These are phyloP conservation scores for Aspergillus ibericus DNA, from an alignment of 2,329 filamentous ascomycete species.

Conservation along the genomic window DNA sequence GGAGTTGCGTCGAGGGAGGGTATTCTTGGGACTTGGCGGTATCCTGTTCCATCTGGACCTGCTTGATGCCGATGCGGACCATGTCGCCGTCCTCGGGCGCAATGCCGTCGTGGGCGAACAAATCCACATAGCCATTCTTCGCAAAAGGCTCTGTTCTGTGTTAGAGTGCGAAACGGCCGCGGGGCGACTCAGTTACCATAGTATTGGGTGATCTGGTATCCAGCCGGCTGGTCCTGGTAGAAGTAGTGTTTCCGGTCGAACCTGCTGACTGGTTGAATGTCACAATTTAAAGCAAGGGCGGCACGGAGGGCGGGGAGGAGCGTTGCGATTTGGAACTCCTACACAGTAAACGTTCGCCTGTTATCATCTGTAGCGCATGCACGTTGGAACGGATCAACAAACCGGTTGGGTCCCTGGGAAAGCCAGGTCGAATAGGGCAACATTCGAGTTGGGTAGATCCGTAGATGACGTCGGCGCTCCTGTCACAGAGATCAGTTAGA, in stretches of 20 bases:
- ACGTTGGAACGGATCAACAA: constrained; percentile 17
- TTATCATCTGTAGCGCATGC: background rate
- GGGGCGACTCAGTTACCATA: constrained; percentile 54
- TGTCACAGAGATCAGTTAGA: constrained; percentile 19
- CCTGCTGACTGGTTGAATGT: constrained; percentile 71
- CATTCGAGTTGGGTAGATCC: constrained; percentile 77
- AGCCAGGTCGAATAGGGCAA: constrained; percentile 83
- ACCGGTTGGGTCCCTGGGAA: constrained; percentile 85
- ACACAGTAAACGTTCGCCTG: constrained; percentile 6
- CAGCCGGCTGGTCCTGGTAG: constrained; percentile 94
- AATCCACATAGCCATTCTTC: constrained; percentile 67
- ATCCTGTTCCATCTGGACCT: constrained; percentile 96
- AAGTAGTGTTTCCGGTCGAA: constrained; percentile 99
- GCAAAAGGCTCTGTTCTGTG: constrained; percentile 57
- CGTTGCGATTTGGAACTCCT: constrained; percentile 74
- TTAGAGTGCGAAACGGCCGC: constrained; percentile 6
- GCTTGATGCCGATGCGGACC: constrained; percentile 80
- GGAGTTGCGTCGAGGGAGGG: constrained; percentile 68
- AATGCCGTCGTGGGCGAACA: constrained; percentile 76
- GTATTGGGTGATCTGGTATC: constrained; percentile 98
- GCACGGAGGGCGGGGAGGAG: constrained; percentile 88
- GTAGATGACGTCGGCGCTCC: constrained; percentile 63
- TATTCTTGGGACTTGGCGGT: constrained; percentile 90
- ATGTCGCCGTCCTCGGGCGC: constrained; percentile 68
- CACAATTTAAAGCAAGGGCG: constrained; percentile 78